A percentile compares a stretch with the other conserved stretches of the same genome.
Conservation (phyloP, 2,329 filamentous ascomycete genomes). For the Zalaria sp. region DNA sequence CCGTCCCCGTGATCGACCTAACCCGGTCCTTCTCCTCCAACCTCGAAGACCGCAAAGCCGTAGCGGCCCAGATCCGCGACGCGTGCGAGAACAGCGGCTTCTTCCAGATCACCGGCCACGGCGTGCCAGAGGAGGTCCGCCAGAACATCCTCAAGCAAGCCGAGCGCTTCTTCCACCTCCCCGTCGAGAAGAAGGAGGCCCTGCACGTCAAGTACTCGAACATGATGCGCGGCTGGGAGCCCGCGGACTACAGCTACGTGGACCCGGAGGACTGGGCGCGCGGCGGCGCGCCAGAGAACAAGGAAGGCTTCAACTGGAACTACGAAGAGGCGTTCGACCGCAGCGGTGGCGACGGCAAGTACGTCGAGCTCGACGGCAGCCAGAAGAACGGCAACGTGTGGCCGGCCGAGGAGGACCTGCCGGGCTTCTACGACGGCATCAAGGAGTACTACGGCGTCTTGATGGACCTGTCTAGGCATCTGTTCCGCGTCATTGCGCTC, state of each 20-base stretch:
- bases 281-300: conserved; percentile 17
- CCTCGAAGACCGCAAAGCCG: conserved; percentile 20
- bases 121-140: conserved; percentile 11
- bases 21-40: conserved; percentile 23
- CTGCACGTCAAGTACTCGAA: conserved; percentile 25
- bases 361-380: conserved; percentile 26
- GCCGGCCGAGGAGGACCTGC: conserved; percentile 12
- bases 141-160: conserved; percentile 23
- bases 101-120: conserved; percentile 5
- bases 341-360: conserved; percentile 26
- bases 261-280: conserved; percentile 19
- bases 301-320: conserved; percentile 18
- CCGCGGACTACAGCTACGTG: conserved; percentile 29
- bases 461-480: conserved; percentile 21
- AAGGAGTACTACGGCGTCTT: conserved; percentile 20
- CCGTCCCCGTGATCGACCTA: conserved; percentile 26
- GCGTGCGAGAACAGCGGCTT: conserved; percentile 21
- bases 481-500: conserved; percentile 27
- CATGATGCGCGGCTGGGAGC: conserved; percentile 27
- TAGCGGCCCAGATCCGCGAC: conserved; percentile 27
- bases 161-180: conserved; percentile 28
- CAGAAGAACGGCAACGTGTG: conserved; percentile 13
- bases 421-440: conserved; percentile 22
- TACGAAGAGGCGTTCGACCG: conserved; percentile 26
- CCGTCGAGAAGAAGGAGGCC: conserved; percentile 30